Conservation (phyloP, 2,329 filamentous ascomycete genomes). For the Aureobasidium sp. region DNA sequence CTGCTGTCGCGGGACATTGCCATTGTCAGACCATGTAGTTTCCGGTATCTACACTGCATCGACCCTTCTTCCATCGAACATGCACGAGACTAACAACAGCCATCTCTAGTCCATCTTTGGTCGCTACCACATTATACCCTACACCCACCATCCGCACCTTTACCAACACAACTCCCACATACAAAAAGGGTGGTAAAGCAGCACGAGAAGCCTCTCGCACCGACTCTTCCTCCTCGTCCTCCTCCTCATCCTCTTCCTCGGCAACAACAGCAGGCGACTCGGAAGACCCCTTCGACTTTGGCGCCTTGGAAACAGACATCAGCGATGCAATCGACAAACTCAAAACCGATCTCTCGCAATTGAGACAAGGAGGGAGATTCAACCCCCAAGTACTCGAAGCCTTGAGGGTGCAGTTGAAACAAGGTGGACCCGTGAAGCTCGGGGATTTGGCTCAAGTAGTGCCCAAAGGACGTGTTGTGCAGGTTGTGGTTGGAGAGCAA, state of each 20-base stretch:
- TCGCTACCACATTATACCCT: neutral
- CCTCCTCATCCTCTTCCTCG: constrained; percentile 32
- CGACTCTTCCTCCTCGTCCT: constrained; percentile 38
- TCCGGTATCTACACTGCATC: neutral
- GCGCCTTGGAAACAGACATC: constrained; percentile 62
- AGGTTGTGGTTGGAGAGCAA: constrained; percentile 70
- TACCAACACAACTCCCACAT: constrained; percentile 43
- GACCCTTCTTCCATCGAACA: too few species aligned
- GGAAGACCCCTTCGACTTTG: constrained; percentile 69
- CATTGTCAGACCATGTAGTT: constrained; percentile 1
- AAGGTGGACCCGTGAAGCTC: constrained; percentile 50
- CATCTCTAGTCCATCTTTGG: neutral
- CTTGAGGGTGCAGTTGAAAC: constrained; percentile 65
- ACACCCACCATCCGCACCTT: constrained; percentile 36
- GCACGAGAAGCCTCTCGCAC: constrained; percentile 41
- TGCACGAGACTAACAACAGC: neutral
- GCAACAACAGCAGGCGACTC: constrained; percentile 38
- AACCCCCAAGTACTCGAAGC: constrained; percentile 69
- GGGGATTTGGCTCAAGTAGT: constrained; percentile 73
- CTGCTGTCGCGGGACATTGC: constrained; percentile 4
- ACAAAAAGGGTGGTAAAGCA: constrained; percentile 63
- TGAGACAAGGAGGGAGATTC: constrained; percentile 68
- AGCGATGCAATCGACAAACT: constrained; percentile 60
- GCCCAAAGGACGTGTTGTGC: constrained; percentile 67
- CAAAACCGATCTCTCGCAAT: constrained; percentile 67